phyloP scores from a whole-genome alignment of 306 rosid genomes.

The Quercus gilva region DNA sequence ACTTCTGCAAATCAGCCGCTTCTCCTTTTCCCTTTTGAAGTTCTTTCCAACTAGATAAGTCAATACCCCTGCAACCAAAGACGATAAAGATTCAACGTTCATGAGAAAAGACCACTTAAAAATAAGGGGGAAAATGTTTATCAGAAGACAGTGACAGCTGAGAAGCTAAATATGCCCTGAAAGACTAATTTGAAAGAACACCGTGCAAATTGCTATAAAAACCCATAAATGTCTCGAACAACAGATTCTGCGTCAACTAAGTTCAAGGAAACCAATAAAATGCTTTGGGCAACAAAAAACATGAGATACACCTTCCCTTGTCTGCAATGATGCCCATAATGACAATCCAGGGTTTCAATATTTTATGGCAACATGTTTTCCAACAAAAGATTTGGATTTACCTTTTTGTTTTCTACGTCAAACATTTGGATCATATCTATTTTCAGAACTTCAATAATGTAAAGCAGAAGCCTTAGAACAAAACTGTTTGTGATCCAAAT shows the following conservation, averaged over 20 bases:
- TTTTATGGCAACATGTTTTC: not conserved
- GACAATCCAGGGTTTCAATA: not conserved
- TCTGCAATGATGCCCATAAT: not conserved
- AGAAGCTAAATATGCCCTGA: not conserved
- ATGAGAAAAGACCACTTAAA: not conserved
- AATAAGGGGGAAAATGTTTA: not conserved
- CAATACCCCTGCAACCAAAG: conserved; percentile 66
- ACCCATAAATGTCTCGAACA: not conserved
- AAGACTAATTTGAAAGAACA: not conserved
- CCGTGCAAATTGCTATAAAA: not conserved
- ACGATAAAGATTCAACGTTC: conserved; percentile 7
- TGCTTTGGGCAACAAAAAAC: not conserved
- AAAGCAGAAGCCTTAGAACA: not conserved
- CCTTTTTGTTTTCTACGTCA: not conserved
- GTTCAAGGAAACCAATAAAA: not conserved
- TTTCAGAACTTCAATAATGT: not conserved
- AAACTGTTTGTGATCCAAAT: not conserved
- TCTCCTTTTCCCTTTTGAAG: conserved; percentile 61
- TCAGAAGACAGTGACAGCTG: not conserved
- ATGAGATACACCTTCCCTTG: not conserved
- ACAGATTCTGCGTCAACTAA: not conserved
- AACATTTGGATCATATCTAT: not conserved
- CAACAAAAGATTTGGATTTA: not conserved
- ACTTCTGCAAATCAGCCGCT: conserved; percentile 67
- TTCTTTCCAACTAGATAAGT: conserved; percentile 81